Conservation (phyloP, 2,329 filamentous ascomycete genomes). For the Metarhizium sp. region DNA sequence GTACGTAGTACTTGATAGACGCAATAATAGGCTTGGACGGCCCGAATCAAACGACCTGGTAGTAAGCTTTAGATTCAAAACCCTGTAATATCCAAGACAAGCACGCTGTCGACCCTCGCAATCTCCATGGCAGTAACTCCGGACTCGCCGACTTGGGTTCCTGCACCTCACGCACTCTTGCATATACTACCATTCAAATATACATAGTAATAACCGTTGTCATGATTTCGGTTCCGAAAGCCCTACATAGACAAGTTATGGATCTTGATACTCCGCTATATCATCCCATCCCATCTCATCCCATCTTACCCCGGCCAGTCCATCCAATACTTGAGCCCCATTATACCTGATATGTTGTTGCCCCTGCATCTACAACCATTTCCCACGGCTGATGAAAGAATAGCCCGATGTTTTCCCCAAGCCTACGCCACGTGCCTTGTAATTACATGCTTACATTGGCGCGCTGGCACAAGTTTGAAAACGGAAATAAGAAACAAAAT, state of each 20-base stretch:
- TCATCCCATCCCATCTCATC: background rate
- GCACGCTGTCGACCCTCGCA: too few species aligned
- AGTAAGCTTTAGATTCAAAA: too few species aligned
- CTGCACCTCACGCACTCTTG: background rate
- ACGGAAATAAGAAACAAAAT: background rate
- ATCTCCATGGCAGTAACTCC: background rate
- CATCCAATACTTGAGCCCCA: background rate
- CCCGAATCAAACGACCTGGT: too few species aligned
- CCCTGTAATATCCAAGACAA: too few species aligned
- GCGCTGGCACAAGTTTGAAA: background rate
- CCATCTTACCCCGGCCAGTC: background rate
- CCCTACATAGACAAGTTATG: background rate
- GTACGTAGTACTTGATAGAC: too few species aligned
- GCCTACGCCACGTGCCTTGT: background rate
- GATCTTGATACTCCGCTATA: background rate
- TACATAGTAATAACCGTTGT: background rate
- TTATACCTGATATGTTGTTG: background rate
- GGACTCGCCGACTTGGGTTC: background rate
- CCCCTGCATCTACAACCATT: background rate
- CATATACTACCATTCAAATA: background rate
- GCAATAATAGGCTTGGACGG: too few species aligned
- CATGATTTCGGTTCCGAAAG: background rate
- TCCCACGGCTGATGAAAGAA: background rate
- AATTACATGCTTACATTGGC: background rate
- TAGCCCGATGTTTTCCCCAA: background rate